A percentile compares a stretch with the other conserved stretches of the same genome.
Evolutionary conservation across 148 eudicot genomes (phyloP).

Genomic region (Cornus suecica): DNA sequence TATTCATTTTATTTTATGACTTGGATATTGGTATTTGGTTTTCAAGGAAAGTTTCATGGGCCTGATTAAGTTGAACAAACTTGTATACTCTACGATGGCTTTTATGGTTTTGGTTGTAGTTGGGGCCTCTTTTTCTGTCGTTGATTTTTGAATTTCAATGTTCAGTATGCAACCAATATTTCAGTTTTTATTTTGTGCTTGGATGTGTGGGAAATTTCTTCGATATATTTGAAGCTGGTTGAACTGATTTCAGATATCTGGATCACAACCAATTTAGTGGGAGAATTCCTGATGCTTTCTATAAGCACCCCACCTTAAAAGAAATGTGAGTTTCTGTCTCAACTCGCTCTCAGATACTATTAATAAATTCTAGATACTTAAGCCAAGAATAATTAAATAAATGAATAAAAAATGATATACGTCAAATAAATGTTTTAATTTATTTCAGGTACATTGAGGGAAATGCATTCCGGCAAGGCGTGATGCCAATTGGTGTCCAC

Average conservation of each 20-base stretch:
- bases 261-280: slow-evolving; percentile 98
- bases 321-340: slow-evolving; percentile 63
- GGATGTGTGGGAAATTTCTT: not conserved
- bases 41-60: not conserved
- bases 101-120: not conserved
- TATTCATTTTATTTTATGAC: too few relatives aligned
- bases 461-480: slow-evolving; percentile 79
- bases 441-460: slow-evolving; percentile 83
- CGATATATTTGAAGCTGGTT: slow-evolving; percentile 3
- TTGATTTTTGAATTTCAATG: not conserved
- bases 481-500: slow-evolving; percentile 86
- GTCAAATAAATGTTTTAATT: slow-evolving; percentile 1
- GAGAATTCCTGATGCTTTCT: slow-evolving; percentile 89
- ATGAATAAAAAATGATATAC: too few relatives aligned
- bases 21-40: not conserved
- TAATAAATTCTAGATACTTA: too few relatives aligned
- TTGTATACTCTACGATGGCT: not conserved
- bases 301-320: slow-evolving; percentile 85
- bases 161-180: not conserved
- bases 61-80: not conserved
- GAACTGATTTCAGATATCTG: slow-evolving; percentile 56
- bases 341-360: not conserved
- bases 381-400: not conserved
- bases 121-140: not conserved
- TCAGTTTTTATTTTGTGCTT: not conserved